Percentiles rank a stretch among this genome's conserved stretches.
Evolutionary conservation across 306 rosid genomes (phyloP).

Genomic region (Citrullus mucosospermus): DNA sequence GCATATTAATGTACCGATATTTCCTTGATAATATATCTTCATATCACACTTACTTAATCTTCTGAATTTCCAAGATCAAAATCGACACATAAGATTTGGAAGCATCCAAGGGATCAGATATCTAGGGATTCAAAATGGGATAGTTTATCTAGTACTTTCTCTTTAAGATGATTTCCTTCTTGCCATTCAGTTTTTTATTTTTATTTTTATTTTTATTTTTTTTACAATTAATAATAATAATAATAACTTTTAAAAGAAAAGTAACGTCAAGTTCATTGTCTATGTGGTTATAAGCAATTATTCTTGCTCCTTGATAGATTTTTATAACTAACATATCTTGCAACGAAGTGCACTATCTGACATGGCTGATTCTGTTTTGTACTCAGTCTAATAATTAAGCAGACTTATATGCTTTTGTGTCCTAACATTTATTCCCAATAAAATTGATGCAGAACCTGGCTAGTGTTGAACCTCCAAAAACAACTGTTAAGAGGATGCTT

Average conservation of each 20-base stretch:
- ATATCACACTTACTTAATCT: too few species aligned
- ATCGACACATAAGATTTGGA: too few species aligned
- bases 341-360: background rate
- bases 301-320: background rate
- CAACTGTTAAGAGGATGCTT: conserved; percentile 57
- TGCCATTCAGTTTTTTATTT: background rate
- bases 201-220: too few species aligned
- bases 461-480: conserved; percentile 65
- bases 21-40: too few species aligned
- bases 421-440: background rate
- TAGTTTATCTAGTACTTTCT: too few species aligned
- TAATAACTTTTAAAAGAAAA: background rate
- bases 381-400: background rate
- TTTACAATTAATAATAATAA: too few species aligned
- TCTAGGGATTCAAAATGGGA: too few species aligned
- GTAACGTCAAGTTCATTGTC: background rate
- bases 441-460: conserved; percentile 59
- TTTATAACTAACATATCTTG: background rate
- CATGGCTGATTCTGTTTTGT: background rate
- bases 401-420: background rate
- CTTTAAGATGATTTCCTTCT: background rate
- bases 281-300: background rate
- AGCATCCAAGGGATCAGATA: too few species aligned
- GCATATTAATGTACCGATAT: too few species aligned
- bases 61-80: too few species aligned